Percentiles rank a stretch among this genome's conserved stretches.
phyloP scores from a whole-genome alignment of 2,329 filamentous ascomycete genomes.

The Lizonia empirigonia region DNA sequence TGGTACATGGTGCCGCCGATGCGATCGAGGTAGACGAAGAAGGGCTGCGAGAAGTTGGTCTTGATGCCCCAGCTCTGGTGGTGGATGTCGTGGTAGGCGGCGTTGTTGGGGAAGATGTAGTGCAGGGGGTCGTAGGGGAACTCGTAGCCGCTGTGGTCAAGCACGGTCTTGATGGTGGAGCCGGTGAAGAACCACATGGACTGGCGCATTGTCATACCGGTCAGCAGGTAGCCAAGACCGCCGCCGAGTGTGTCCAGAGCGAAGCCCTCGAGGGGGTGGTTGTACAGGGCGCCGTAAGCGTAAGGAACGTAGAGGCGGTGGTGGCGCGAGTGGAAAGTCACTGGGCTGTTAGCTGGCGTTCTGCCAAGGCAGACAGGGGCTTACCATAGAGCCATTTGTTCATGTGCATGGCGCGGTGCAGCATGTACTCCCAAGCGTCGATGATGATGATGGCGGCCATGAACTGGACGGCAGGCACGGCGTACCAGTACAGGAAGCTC shows the following conservation, averaged over 20 bases:
- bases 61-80: conserved; percentile 99
- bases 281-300: conserved; percentile 95
- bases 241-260: conserved; percentile 89
- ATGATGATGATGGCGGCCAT: conserved; percentile 74
- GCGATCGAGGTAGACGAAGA: conserved; percentile 95
- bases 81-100: conserved; percentile 95
- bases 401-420: conserved; percentile 94
- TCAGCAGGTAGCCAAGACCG: conserved; percentile 79
- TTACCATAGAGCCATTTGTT: conserved; percentile 96
- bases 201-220: conserved; percentile 83
- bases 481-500: conserved; percentile 77
- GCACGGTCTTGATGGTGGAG: conserved; percentile 93
- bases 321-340: conserved; percentile 90
- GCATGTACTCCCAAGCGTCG: conserved; percentile 98
- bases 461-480: conserved; percentile 80
- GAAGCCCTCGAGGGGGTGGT: conserved; percentile 93
- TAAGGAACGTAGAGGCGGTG: conserved; percentile 98
- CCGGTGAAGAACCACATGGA: conserved; percentile 87
- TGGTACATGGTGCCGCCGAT: conserved; percentile 82
- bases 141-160: conserved; percentile 96
- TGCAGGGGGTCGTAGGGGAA: conserved; percentile 95
- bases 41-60: conserved; percentile 87
- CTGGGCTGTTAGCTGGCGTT: conserved; percentile 52
- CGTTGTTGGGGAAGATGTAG: conserved; percentile 91
- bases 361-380: conserved; percentile 44